These are phyloP conservation scores for Fomitopsis schrenkii DNA, from an alignment of 1,284 basidiomycete species.

Conservation along the genomic window DNA sequence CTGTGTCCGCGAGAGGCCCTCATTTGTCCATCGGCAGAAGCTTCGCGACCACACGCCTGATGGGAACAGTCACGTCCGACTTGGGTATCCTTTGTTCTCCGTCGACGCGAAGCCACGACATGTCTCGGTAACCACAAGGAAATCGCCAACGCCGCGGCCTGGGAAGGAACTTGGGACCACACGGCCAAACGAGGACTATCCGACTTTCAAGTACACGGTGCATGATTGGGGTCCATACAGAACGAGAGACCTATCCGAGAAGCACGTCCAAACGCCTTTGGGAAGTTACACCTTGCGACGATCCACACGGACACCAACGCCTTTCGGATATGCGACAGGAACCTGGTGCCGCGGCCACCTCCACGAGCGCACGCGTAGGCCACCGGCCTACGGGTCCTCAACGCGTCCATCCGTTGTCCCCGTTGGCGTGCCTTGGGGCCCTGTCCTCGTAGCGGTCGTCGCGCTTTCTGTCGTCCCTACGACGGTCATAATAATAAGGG, in stretches of 20 bases:
- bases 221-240: constrained; percentile 20
- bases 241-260: constrained; percentile 22
- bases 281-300: constrained; percentile 11
- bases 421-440: constrained; percentile 63
- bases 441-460: constrained; percentile 73
- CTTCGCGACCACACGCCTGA: not conserved
- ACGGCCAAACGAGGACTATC: constrained; percentile 22
- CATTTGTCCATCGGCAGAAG: not conserved
- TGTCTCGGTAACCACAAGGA: not conserved
- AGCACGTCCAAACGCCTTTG: constrained; percentile 20
- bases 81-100: not conserved
- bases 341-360: not conserved
- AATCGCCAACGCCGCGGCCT: not conserved
- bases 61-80: not conserved
- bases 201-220: constrained; percentile 25
- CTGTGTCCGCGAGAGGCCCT: not conserved
- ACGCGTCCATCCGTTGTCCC: constrained; percentile 48
- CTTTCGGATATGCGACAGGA: not conserved
- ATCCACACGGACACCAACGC: constrained; percentile 6
- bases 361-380: not conserved
- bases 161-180: constrained; percentile 9
- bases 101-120: not conserved
- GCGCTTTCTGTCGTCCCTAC: constrained; percentile 75
- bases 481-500: constrained; percentile 75
- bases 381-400: constrained; percentile 13